Conservation (phyloP, 768 basidiomycete genomes). For the Pleurotus tuoliensis region DNA sequence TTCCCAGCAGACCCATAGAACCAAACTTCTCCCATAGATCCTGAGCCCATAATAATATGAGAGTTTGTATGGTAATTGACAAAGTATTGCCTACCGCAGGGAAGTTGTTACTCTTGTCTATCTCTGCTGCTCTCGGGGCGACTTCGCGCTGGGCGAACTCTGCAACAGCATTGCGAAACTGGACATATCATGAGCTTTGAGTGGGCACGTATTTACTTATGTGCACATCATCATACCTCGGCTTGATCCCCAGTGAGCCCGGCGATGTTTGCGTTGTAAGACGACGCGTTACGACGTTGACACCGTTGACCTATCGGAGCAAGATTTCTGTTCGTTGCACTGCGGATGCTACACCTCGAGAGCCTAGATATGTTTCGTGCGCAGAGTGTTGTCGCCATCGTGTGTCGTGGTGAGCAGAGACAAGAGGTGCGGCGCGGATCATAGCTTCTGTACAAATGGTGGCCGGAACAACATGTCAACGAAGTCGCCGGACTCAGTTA, state of each 20-base stretch:
- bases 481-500: no score
- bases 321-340: not conserved
- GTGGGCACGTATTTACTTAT: not conserved
- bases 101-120: conserved; percentile 82
- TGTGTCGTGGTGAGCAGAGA: not conserved
- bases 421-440: no score
- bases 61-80: not conserved
- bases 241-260: conserved; percentile 77
- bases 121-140: conserved; percentile 80
- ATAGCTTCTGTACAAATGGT: no score
- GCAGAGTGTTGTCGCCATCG: not conserved
- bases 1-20: conserved; percentile 87
- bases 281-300: conserved; percentile 40
- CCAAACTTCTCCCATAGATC: conserved; percentile 89
- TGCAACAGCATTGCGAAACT: conserved; percentile 80
- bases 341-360: not conserved
- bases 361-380: not conserved
- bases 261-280: conserved; percentile 69
- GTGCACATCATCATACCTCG: conserved; percentile 47
- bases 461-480: no score
- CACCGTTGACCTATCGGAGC: not conserved
- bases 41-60: conserved; percentile 29
- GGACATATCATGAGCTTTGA: not conserved
- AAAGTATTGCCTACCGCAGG: conserved; percentile 50
- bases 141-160: conserved; percentile 83